Evolutionary conservation across 2,329 filamentous ascomycete genomes (phyloP).

Genomic region (Hypoxylon sp.): DNA sequence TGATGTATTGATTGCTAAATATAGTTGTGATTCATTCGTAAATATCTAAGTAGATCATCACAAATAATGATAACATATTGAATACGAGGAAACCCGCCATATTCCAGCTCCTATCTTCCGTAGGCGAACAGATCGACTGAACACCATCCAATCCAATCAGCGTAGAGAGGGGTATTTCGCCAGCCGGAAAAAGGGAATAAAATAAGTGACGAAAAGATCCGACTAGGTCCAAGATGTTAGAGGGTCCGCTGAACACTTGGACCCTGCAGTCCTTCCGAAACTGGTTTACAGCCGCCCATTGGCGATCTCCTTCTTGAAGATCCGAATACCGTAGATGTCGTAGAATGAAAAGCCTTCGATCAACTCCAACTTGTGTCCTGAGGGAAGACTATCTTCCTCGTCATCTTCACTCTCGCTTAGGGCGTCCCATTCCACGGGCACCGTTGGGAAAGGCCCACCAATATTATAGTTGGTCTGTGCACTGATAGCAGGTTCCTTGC

Average conservation of each 20-base stretch:
- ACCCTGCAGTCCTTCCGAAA: neutral
- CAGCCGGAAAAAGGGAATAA: neutral
- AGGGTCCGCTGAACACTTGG: neutral
- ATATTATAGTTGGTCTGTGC: constrained; percentile 15
- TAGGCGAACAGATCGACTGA: constrained; percentile 3
- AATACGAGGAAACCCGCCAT: neutral
- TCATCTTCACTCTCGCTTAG: constrained; percentile 57
- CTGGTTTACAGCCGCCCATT: constrained; percentile 58
- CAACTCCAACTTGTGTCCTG: constrained; percentile 56
- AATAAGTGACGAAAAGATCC: constrained; percentile 3
- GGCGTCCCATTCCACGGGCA: constrained; percentile 52
- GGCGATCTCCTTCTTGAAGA: constrained; percentile 72
- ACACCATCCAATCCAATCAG: neutral
- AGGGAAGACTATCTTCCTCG: constrained; percentile 46
- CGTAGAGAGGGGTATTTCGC: constrained; percentile 31
- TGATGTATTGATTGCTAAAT: neutral
- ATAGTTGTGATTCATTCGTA: neutral
- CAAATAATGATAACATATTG: neutral
- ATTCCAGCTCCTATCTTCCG: constrained; percentile 1
- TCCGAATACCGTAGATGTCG: constrained; percentile 65
- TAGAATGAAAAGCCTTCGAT: constrained; percentile 60
- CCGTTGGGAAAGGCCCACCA: constrained; percentile 48
- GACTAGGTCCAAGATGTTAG: neutral
- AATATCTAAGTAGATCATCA: neutral
- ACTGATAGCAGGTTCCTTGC: constrained; percentile 49